Evolutionary conservation across 371 early-diverging fungal genomes (phyloP).

Genomic region (Circinella umbellata): DNA sequence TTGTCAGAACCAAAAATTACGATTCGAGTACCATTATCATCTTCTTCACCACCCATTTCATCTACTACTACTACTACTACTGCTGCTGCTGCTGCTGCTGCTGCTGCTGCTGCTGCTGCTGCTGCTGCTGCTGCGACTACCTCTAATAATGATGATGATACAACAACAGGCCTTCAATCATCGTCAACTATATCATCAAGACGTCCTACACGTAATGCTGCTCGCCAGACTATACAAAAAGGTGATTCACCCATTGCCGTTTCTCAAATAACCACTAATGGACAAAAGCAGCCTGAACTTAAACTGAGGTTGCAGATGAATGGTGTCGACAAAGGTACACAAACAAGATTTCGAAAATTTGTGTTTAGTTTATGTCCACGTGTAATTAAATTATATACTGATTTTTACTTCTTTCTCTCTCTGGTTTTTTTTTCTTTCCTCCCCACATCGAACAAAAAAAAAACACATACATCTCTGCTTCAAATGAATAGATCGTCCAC

Average conservation of each 20-base stretch:
- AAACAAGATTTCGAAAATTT: too few species aligned
- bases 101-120: too few species aligned
- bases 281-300: constrained; percentile 2
- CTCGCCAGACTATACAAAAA: constrained; percentile 19
- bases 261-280: constrained; percentile 15
- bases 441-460: background rate
- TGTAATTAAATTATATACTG: background rate
- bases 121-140: too few species aligned
- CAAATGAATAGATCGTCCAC: background rate
- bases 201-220: constrained; percentile 4
- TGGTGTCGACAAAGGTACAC: constrained; percentile 4
- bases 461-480: too few species aligned
- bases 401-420: background rate
- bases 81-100: too few species aligned
- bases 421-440: background rate
- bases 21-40: background rate
- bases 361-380: background rate
- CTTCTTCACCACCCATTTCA: background rate
- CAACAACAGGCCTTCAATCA: too few species aligned
- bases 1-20: constrained; percentile 21
- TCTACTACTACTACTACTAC: background rate
- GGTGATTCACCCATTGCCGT: constrained; percentile 8
- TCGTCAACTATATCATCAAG: constrained; percentile 8
- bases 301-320: constrained; percentile 3
- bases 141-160: too few species aligned